These are phyloP conservation scores for Hansfordia pulvinata DNA, from an alignment of 2,329 filamentous ascomycete genomes.

Conservation along the genomic window DNA sequence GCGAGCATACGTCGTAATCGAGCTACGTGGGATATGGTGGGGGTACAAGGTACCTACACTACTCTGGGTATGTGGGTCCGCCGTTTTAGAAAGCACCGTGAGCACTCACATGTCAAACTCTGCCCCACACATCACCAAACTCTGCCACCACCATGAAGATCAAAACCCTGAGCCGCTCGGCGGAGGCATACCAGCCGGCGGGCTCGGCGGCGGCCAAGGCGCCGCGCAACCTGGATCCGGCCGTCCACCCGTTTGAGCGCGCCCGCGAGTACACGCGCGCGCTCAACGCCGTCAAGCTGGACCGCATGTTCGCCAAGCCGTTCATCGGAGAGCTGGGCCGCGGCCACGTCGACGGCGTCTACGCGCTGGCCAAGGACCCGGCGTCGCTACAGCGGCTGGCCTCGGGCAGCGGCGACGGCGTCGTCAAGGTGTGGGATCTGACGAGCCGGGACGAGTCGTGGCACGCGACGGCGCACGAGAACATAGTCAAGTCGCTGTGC, in stretches of 20 bases:
- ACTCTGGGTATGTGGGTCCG: too few relatives aligned
- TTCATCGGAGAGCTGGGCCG: slow-evolving; percentile 67
- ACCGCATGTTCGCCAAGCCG: slow-evolving; percentile 79
- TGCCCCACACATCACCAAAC: too few relatives aligned
- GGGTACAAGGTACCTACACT: too few relatives aligned
- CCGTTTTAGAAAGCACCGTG: too few relatives aligned
- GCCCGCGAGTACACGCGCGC: slow-evolving; percentile 74
- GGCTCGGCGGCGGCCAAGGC: slow-evolving; percentile 52
- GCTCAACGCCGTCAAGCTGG: slow-evolving; percentile 61
- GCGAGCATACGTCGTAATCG: too few relatives aligned
- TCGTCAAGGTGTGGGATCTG: slow-evolving; percentile 88
- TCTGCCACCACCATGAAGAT: slow-evolving; percentile 42
- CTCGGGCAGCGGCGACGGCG: slow-evolving; percentile 79
- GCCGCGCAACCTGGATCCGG: slow-evolving; percentile 66
- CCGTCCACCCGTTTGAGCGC: slow-evolving; percentile 80
- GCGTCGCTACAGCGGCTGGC: slow-evolving; percentile 61
- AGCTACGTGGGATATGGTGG: too few relatives aligned
- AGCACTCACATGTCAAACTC: too few relatives aligned
- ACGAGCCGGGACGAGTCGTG: slow-evolving; percentile 58
- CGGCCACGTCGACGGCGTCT: slow-evolving; percentile 86
- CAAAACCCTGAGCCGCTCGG: slow-evolving; percentile 53
- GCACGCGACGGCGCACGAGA: slow-evolving; percentile 73
- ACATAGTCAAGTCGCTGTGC: slow-evolving; percentile 80
- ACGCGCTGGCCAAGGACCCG: slow-evolving; percentile 69
- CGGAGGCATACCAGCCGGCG: slow-evolving; percentile 50